Conservation (phyloP, 2,329 filamentous ascomycete genomes). For the Fusarium succisae region DNA sequence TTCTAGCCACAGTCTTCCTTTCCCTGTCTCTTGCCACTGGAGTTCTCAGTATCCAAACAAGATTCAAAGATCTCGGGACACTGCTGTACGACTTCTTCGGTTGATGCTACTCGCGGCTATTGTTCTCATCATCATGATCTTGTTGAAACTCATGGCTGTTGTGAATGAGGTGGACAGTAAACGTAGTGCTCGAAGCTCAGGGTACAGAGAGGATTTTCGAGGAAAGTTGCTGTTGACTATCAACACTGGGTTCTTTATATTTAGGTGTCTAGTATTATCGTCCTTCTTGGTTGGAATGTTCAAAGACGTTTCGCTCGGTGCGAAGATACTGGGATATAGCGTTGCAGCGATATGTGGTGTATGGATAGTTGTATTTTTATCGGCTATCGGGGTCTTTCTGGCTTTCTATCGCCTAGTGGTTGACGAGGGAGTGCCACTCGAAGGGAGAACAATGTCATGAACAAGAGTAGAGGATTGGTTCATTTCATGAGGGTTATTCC, state of each 20-base stretch:
- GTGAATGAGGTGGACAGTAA: rapidly evolving
- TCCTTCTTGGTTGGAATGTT: neutral
- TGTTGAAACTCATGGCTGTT: rapidly evolving
- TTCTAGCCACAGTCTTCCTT: rapidly evolving
- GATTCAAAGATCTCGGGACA: rapidly evolving
- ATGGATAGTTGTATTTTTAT: neutral
- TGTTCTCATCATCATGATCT: neutral
- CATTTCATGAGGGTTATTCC: no score
- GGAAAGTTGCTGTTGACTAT: rapidly evolving
- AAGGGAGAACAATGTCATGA: neutral
- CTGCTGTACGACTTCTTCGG: neutral
- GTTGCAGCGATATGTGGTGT: neutral
- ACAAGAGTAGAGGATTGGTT: neutral
- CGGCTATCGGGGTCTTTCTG: neutral
- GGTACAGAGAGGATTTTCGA: neutral
- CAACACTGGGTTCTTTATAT: rapidly evolving
- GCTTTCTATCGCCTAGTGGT: no score
- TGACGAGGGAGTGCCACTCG: neutral
- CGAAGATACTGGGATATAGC: rapidly evolving
- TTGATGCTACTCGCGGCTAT: neutral
- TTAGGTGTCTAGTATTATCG: rapidly evolving
- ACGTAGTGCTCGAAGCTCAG: rapidly evolving
- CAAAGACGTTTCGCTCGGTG: neutral
- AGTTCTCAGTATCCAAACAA: neutral
- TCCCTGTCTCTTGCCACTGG: rapidly evolving